These are phyloP conservation scores for Davidsoniella neocaledoniae DNA, from an alignment of 2,329 filamentous ascomycete genomes.

Conservation along the genomic window DNA sequence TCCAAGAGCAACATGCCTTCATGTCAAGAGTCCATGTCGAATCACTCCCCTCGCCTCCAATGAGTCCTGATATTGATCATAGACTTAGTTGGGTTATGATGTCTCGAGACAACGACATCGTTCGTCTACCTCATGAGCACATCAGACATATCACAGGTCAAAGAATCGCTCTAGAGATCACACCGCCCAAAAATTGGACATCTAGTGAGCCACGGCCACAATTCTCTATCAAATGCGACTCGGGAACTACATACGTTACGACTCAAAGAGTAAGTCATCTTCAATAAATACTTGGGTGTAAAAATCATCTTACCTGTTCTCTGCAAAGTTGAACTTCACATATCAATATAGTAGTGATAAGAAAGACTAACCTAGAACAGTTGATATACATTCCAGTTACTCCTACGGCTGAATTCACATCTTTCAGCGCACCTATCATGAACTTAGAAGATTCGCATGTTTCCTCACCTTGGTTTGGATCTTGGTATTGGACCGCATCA, in stretches of 20 bases:
- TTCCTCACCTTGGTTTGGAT: constrained; percentile 77
- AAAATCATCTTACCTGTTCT: too few relatives aligned
- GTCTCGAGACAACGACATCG: constrained; percentile 53
- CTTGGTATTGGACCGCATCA: constrained; percentile 73
- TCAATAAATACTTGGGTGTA: not conserved
- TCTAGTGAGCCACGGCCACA: constrained; percentile 28
- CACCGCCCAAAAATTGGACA: constrained; percentile 46
- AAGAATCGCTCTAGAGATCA: constrained; percentile 60
- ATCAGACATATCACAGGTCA: constrained; percentile 66
- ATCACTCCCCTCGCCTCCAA: constrained; percentile 2
- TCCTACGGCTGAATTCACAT: constrained; percentile 55
- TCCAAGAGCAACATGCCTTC: constrained; percentile 27
- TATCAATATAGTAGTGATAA: too few relatives aligned
- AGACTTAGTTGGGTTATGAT: constrained; percentile 77
- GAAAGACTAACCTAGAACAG: constrained; percentile 25
- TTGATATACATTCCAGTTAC: constrained; percentile 73
- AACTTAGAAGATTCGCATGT: constrained; percentile 78
- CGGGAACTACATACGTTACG: constrained; percentile 63
- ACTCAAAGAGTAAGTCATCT: constrained; percentile 54
- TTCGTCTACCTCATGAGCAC: constrained; percentile 70
- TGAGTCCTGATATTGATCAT: constrained; percentile 32
- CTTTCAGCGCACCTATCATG: constrained; percentile 76
- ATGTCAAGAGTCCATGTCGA: constrained; percentile 5
- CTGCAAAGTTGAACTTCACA: too few relatives aligned
- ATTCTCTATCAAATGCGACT: constrained; percentile 41